Evolutionary conservation across 176 grass and related monocot genomes (phyloP), one percentile per base, ranked within the genome.

Genomic region (Eragrostis curvula): DNA sequence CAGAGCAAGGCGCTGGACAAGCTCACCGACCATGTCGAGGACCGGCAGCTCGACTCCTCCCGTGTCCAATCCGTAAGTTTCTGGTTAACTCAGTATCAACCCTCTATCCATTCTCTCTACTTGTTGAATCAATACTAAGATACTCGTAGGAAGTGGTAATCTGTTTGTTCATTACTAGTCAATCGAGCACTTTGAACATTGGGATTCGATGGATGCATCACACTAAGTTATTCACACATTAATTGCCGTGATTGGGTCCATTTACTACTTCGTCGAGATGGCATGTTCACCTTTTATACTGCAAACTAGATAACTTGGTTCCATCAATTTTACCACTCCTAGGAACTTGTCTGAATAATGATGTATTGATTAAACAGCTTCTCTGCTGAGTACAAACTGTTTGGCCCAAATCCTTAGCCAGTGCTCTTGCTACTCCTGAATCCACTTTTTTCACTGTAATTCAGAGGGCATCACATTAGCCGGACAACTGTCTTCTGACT

Each of bases 1-100:
- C 96, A 99, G 89, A 99, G 96, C 86, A 99, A 99, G 86, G 96
- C 96, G 59, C 91, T 99, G 28, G 96, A 99, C 89, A 99, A 99
- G 89, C 93, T 99, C 79, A 99, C 96, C 58, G 96, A 99, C 79
- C 96, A 87, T 16, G 96, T 95, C 68, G 95, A 98, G 68, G 96
- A 99, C 41, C 96, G 96, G 73, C 96, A 99, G 79, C 96, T 99
- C 82, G 96, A 99, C 70, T 96, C 93, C 69, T 94, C 86, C 78
- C 90, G 96, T 77, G 96, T 99, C 52, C 96, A 95, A 86, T 85
- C 88, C 71, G 95, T 97, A 66, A 0, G 78, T 66, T 42, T 42
- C 20, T n/a, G 60, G 14, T 71, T 5, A 61, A 27, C 16, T 32
- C 49, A 47, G 16, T 21, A 21, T 24, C 49, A 8, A 21, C 14